Conservation (phyloP, 441 rosid species). For the Eruca vesicaria region DNA sequence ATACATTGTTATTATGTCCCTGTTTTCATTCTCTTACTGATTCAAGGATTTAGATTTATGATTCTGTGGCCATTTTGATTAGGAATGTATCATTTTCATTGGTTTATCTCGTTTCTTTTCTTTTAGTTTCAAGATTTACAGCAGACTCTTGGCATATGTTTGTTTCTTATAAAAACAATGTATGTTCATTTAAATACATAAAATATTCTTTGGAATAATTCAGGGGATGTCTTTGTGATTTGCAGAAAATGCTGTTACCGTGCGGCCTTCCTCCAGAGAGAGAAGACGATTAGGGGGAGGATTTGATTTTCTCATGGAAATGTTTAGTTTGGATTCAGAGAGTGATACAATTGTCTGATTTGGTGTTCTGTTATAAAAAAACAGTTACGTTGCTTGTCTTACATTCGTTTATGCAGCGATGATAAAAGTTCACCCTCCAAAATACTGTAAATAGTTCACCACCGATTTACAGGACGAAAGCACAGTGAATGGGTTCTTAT, state of each 20-base stretch:
- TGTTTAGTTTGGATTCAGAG: not conserved
- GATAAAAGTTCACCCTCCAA: not conserved
- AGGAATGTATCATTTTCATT: not conserved
- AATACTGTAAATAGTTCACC: not conserved
- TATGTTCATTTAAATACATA: not conserved
- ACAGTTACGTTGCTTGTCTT: not conserved
- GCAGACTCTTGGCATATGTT: not conserved
- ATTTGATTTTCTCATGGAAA: not conserved
- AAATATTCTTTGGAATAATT: not conserved
- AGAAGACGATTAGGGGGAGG: constrained; percentile 36
- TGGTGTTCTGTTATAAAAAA: not conserved
- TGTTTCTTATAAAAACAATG: not conserved
- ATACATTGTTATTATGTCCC: not conserved
- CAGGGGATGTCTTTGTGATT: not conserved
- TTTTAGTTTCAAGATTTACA: not conserved
- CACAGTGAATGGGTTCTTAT: not conserved
- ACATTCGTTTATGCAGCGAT: not conserved
- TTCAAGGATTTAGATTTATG: not conserved
- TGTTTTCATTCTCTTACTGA: not conserved
- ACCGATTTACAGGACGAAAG: not conserved
- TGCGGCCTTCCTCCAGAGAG: constrained; percentile 94
- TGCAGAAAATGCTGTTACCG: constrained; percentile 95
- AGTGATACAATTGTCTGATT: not conserved
- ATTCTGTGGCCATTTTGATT: not conserved
- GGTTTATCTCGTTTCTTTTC: not conserved